These are phyloP conservation scores for Colletotrichum sp. DNA, from an alignment of 2,329 filamentous ascomycete species.

Conservation along the genomic window DNA sequence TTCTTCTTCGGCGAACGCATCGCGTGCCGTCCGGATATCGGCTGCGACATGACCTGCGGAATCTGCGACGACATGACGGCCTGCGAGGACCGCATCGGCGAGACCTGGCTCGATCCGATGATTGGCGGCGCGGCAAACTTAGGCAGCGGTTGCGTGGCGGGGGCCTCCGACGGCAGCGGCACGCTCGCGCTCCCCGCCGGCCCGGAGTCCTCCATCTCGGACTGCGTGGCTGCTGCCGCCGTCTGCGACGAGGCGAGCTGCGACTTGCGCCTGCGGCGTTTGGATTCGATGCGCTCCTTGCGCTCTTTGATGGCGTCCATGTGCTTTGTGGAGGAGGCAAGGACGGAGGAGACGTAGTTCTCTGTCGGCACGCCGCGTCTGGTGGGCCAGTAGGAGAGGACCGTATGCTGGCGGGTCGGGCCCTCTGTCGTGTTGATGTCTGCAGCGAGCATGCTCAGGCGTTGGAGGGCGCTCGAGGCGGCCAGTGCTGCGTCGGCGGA, in stretches of 20 bases:
- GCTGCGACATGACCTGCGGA: constrained; percentile 48
- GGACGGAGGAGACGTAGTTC: constrained; percentile 43
- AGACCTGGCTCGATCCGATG: constrained; percentile 10
- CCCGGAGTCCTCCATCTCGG: constrained; percentile 11
- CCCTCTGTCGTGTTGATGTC: neutral
- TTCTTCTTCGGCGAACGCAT: constrained; percentile 45
- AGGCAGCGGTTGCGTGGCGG: constrained; percentile 10
- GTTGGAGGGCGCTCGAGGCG: constrained; percentile 12
- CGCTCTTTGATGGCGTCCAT: constrained; percentile 38
- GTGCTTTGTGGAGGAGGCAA: constrained; percentile 37
- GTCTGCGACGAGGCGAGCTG: constrained; percentile 6
- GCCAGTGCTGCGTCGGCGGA: neutral
- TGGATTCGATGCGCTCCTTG: constrained; percentile 33
- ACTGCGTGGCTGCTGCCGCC: neutral
- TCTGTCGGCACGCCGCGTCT: constrained; percentile 38
- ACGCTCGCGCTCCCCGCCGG: neutral
- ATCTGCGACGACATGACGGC: constrained; percentile 24
- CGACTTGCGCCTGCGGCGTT: constrained; percentile 13
- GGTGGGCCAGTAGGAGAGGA: constrained; percentile 44
- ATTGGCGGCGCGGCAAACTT: neutral
- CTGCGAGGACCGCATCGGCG: constrained; percentile 2
- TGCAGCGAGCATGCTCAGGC: constrained; percentile 18
- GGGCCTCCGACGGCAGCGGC: neutral
- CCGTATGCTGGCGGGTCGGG: constrained; percentile 19
- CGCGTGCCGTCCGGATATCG: constrained; percentile 50